phyloP scores from a whole-genome alignment of 208 protist species.

The Leishmania tarentolae region DNA sequence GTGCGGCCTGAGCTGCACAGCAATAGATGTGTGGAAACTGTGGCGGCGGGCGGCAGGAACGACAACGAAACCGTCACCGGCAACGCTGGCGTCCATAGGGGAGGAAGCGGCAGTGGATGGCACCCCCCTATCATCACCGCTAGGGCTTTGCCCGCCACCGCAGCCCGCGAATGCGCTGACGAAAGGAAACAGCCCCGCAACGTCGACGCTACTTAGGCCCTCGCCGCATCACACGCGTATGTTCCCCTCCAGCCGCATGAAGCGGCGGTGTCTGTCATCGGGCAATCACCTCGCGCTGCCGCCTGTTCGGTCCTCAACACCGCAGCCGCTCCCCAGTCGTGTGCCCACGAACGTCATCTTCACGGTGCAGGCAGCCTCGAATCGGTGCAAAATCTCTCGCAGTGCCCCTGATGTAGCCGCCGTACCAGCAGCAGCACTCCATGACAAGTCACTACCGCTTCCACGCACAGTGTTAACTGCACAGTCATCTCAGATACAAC shows the following conservation, averaged over 20 bases:
- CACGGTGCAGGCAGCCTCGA: constrained; percentile 12
- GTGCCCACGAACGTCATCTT: constrained; percentile 25
- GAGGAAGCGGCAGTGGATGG: not conserved
- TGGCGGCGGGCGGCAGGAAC: constrained; percentile 4
- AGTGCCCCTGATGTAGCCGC: constrained; percentile 2
- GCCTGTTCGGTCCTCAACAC: not conserved
- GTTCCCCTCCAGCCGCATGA: not conserved
- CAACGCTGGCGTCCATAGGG: not conserved
- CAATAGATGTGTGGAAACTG: constrained; percentile 21
- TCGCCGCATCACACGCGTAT: not conserved
- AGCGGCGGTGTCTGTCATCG: not conserved
- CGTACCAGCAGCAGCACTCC: not conserved
- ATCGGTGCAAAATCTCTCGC: constrained; percentile 3
- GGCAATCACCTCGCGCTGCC: not conserved
- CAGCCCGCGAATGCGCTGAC: not conserved
- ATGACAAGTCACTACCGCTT: not conserved
- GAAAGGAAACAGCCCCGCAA: not conserved
- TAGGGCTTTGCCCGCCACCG: not conserved
- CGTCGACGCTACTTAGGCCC: not conserved
- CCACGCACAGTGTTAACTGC: not conserved
- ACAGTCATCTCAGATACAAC: not conserved
- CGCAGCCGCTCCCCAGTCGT: not conserved
- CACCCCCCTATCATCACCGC: not conserved
- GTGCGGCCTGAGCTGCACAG: constrained; percentile 19
- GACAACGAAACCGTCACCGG: not conserved